A percentile compares a stretch with the other conserved stretches of the same genome.
Evolutionary conservation across 2,329 filamentous ascomycete species (phyloP).

Genomic region (Fonsecaea multimorphosa): DNA sequence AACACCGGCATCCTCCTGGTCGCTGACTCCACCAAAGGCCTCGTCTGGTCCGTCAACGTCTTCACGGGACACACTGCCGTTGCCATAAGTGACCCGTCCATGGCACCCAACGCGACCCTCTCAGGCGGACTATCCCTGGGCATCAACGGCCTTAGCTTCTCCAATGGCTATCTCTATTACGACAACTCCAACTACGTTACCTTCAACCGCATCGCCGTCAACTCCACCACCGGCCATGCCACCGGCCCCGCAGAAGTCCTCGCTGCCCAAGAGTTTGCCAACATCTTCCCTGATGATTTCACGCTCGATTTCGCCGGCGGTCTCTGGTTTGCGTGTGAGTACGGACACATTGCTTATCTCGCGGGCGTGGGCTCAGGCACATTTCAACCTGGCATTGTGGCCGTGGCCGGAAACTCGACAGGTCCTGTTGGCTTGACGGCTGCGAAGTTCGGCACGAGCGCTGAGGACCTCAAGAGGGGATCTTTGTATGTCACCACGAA

Average conservation of each 20-base stretch:
- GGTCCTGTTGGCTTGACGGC: conserved; percentile 22
- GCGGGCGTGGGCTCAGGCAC: conserved; percentile 12
- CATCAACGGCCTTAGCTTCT: conserved; percentile 40
- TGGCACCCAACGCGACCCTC: conserved; percentile 24
- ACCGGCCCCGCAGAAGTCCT: conserved; percentile 16
- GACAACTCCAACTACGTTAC: conserved; percentile 34
- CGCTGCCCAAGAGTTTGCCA: conserved; percentile 16
- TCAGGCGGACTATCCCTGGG: conserved; percentile 32
- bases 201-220: conserved; percentile 28
- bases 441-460: conserved; percentile 25
- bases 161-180: conserved; percentile 39
- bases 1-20: conserved; percentile 28
- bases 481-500: conserved; percentile 25
- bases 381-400: conserved; percentile 15
- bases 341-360: conserved; percentile 18
- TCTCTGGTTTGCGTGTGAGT: conserved; percentile 22
- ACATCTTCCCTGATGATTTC: conserved; percentile 28
- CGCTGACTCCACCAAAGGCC: conserved; percentile 31
- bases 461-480: conserved; percentile 22
- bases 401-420: conserved; percentile 17
- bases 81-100: conserved; percentile 23
- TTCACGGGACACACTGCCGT: conserved; percentile 21
- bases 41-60: conserved; percentile 32
- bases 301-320: conserved; percentile 29
- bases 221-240: conserved; percentile 22